Evolutionary conservation across 768 basidiomycete genomes (phyloP), one percentile per base, ranked within the genome.

Genomic region (Pisolithus microcarpus): DNA sequence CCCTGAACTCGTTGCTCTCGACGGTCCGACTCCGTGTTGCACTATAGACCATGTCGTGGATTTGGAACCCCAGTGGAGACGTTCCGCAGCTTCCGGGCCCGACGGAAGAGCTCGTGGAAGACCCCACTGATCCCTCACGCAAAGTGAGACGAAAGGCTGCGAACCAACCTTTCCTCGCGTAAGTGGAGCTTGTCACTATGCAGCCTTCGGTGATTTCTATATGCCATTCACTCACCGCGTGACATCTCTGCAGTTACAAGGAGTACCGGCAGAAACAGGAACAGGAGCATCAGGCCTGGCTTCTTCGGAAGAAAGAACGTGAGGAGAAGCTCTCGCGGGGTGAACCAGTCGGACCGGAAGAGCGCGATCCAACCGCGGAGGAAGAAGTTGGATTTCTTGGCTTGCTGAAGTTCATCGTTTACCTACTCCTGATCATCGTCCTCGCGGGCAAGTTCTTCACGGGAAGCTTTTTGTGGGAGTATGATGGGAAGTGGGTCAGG

Each of bases 391-490:
- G 82, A 45, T 54, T 81, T 37, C 61, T 78, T 30, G 84, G 80
- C 21, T 62, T 91, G 43, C 66, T 91, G 62, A 89, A 86, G 65
- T 84, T 89, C 63, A 56, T 87, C 36, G 52, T 87, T 45, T 78
- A 79, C 56, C 46, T 78, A 2, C 48, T 82, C 19, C 57, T 87
- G 47, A 67, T 82, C 54, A 53, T 77, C 37, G 61, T 79, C 1
- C 71, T 90, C 28, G 76, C 83, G 34, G 85, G 91, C 49, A 87
- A 86, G 63, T 91, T 94, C 68, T 71, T 94, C 62, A 89, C 89
- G 0, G 88, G 85, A n/a, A 89, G 84, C 62, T 90, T 81, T 63
- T 68, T 81, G 19, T 96, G 91, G 91, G 90, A 92, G 55, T 80
- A 84, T 59, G 75, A 85, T 55, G 78, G 77, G 55, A 80, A 80